phyloP scores from a whole-genome alignment of 176 grass and related monocot genomes.

The Microstegium vimineum region DNA sequence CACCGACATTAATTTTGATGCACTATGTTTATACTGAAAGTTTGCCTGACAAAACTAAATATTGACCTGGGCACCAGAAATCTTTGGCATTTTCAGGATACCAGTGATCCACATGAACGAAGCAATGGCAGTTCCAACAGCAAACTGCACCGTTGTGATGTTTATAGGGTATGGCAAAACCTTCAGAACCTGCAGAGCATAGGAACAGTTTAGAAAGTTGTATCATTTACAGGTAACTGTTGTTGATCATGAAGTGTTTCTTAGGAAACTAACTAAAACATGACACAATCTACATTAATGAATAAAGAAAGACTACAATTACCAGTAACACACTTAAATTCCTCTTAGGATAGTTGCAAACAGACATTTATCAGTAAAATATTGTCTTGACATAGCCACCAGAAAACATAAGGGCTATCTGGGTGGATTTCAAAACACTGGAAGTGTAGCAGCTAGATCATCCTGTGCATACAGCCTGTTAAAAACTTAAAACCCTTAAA shows the following conservation, averaged over 20 bases:
- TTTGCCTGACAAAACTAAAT: neutral
- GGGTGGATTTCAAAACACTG: neutral
- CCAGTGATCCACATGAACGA: conserved; percentile 68
- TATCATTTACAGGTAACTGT: neutral
- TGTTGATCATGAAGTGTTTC: neutral
- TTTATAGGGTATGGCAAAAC: conserved; percentile 76
- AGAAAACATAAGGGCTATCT: neutral
- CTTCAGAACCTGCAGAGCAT: conserved; percentile 57
- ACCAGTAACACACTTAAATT: neutral
- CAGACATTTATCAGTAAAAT: neutral
- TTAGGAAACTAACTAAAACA: neutral
- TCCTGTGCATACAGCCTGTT: neutral
- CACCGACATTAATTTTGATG: neutral
- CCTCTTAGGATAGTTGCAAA: neutral
- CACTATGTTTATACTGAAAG: conserved; percentile 18
- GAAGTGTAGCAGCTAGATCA: neutral
- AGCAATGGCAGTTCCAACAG: conserved; percentile 54
- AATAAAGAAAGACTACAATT: neutral
- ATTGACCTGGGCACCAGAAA: conserved; percentile 66
- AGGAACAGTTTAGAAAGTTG: neutral
- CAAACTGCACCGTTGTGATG: conserved; percentile 75
- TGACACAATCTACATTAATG: neutral
- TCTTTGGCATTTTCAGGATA: conserved; percentile 67
- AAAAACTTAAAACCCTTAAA: neutral
- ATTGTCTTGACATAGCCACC: neutral